These are phyloP conservation scores for Wickerhamiella azymoides DNA, from an alignment of 805 yeast species.

Conservation along the genomic window DNA sequence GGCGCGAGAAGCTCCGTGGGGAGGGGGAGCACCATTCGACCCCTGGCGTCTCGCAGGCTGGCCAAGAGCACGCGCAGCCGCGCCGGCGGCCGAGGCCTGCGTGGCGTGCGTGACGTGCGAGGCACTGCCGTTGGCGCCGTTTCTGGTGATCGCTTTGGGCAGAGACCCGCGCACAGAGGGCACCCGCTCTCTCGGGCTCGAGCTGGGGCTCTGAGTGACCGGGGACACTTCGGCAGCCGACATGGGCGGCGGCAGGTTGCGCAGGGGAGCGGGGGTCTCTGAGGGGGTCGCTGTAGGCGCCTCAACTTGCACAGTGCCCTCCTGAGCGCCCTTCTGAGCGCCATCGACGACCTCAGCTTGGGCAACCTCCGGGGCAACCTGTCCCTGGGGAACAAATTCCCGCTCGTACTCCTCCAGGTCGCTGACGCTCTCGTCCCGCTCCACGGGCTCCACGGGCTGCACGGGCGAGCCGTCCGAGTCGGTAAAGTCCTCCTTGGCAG, in stretches of 20 bases:
- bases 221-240: not conserved
- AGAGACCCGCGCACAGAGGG: too few relatives aligned
- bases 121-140: not conserved
- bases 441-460: too few relatives aligned
- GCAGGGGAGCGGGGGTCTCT: not conserved
- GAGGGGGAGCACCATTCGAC: too few relatives aligned
- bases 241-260: not conserved
- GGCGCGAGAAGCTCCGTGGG: too few relatives aligned
- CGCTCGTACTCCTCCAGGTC: not conserved
- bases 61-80: not conserved
- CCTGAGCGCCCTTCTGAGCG: too few relatives aligned
- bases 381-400: not conserved
- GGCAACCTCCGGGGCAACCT: too few relatives aligned
- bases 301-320: too few relatives aligned
- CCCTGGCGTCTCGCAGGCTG: too few relatives aligned
- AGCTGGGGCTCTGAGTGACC: not conserved
- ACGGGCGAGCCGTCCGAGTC: not conserved
- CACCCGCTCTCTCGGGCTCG: not conserved
- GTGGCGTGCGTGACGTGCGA: too few relatives aligned
- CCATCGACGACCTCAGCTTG: not conserved
- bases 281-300: too few relatives aligned
- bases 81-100: too few relatives aligned
- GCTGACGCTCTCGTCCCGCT: not conserved
- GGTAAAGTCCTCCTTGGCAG: slow-evolving; percentile 1
- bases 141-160: not conserved